phyloP scores from a whole-genome alignment of 306 rosid species.

The Pyrus bretschneideri region DNA sequence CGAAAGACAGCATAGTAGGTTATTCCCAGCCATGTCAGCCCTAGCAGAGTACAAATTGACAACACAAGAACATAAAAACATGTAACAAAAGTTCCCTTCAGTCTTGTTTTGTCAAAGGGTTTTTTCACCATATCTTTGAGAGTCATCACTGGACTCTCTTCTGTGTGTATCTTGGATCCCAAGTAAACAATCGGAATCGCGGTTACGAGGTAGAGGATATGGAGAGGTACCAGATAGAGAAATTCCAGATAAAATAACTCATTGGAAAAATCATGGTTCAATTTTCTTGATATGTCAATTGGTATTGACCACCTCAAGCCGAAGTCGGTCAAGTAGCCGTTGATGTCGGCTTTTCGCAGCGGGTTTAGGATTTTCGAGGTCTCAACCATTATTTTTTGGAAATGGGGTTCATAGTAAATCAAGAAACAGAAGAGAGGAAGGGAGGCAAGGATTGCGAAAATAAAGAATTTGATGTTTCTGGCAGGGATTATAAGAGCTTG shows the following conservation, averaged over 20 bases:
- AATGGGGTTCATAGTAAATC: constrained; percentile 32
- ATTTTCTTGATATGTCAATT: neutral
- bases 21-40: neutral
- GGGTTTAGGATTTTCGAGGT: neutral
- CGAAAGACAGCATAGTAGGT: neutral
- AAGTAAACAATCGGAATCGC: neutral
- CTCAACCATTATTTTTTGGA: constrained; percentile 25
- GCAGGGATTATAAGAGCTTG: constrained; percentile 30
- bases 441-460: constrained; percentile 34
- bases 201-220: neutral
- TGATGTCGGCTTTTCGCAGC: neutral
- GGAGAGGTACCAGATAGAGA: constrained; percentile 8
- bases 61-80: neutral
- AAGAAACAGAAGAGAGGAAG: constrained; percentile 45
- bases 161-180: neutral
- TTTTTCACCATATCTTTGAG: constrained; percentile 1
- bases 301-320: neutral
- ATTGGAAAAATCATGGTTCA: neutral
- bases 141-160: neutral
- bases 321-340: neutral
- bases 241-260: neutral
- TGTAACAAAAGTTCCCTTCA: constrained; percentile 7
- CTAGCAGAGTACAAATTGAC: neutral
- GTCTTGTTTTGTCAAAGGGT: neutral
- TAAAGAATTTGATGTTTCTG: constrained; percentile 43